A percentile compares a stretch with the other conserved stretches of the same genome.
Conservation (phyloP, 2,329 filamentous ascomycete species). For the Venturia oleaginea region DNA sequence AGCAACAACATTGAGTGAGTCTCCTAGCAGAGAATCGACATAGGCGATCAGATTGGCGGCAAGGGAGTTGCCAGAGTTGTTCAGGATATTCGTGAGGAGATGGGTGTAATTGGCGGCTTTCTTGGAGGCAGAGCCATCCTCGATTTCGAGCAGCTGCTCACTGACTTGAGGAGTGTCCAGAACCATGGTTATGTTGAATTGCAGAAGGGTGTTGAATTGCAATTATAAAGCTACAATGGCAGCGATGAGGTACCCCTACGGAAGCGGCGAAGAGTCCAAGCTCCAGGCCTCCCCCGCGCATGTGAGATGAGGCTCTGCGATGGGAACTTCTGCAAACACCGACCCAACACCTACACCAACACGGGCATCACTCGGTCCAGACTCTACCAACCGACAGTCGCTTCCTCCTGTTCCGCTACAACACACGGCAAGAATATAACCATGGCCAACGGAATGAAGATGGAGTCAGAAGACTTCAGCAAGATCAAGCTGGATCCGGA, state of each 20-base stretch:
- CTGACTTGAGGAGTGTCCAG: slow-evolving; percentile 31
- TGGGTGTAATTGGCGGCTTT: slow-evolving; percentile 49
- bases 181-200: slow-evolving; percentile 25
- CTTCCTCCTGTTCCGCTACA: neutral
- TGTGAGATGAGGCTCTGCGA: neutral
- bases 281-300: neutral
- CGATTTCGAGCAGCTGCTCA: slow-evolving; percentile 40
- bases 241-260: neutral
- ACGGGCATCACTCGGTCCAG: neutral
- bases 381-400: neutral
- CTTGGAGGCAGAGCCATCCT: slow-evolving; percentile 37
- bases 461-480: slow-evolving; percentile 26
- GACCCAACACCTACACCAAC: neutral
- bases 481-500: slow-evolving; percentile 25
- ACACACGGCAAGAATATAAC: neutral
- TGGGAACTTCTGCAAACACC: neutral
- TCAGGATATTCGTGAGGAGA: slow-evolving; percentile 48
- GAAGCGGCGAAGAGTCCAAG: neutral
- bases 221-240: neutral
- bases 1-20: slow-evolving; percentile 66
- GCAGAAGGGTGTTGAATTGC: neutral
- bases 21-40: slow-evolving; percentile 56
- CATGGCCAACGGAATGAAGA: slow-evolving; percentile 32
- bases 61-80: slow-evolving; percentile 37
- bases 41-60: slow-evolving; percentile 58